Conservation (phyloP, 257 asterid genomes). For the Capsicum pubescens region DNA sequence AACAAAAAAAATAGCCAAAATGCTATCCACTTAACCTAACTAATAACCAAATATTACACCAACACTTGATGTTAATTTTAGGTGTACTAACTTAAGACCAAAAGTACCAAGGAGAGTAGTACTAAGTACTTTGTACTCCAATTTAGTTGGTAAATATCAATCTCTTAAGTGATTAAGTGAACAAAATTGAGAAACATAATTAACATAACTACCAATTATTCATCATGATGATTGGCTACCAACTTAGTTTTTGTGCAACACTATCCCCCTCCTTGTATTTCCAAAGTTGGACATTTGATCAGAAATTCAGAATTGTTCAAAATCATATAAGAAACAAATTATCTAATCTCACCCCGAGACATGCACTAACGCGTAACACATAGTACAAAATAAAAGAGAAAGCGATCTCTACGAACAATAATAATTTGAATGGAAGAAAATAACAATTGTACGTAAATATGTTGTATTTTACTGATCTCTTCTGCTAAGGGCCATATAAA, state of each 20-base stretch:
- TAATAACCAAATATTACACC: not conserved
- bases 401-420: no score
- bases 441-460: no score
- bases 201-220: not conserved
- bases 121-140: not conserved
- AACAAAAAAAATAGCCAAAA: not conserved
- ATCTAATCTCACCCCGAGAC: no score
- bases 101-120: not conserved
- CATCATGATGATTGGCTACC: not conserved
- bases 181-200: not conserved
- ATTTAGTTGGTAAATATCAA: not conserved
- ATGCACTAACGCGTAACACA: no score
- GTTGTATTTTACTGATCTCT: not conserved
- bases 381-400: no score
- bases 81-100: no score
- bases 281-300: no score
- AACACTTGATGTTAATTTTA: not conserved
- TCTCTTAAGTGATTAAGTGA: not conserved
- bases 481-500: not conserved
- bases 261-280: no score
- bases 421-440: no score
- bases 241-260: not conserved
- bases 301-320: no score
- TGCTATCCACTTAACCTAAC: not conserved
- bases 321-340: no score